Percentiles rank a stretch among this genome's conserved stretches.
Conservation (phyloP, 495 filamentous ascomycete species). For the Penicillium argentinense region DNA sequence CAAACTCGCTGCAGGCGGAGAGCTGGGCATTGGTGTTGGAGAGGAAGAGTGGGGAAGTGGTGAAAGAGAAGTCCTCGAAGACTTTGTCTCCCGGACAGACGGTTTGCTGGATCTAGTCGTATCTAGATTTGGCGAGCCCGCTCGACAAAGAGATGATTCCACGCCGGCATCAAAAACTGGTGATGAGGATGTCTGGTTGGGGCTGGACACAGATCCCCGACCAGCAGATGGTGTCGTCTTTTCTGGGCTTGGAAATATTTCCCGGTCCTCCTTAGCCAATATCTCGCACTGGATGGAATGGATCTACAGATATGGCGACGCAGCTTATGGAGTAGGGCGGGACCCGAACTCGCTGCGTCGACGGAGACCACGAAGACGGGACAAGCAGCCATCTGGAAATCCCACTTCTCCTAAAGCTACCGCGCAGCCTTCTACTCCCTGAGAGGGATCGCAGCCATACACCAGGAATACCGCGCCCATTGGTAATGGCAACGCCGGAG, state of each 20-base stretch:
- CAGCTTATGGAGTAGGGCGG: slow-evolving; percentile 77
- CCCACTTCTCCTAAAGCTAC: slow-evolving; percentile 4
- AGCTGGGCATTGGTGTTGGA: slow-evolving; percentile 89
- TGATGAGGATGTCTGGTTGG: slow-evolving; percentile 57
- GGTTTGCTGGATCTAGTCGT: slow-evolving; percentile 83
- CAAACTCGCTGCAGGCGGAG: slow-evolving; percentile 87
- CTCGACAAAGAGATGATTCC: slow-evolving; percentile 8
- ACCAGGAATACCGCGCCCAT: slow-evolving; percentile 47
- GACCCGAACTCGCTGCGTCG: slow-evolving; percentile 62
- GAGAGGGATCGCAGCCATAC: slow-evolving; percentile 26
- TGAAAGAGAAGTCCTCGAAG: slow-evolving; percentile 87
- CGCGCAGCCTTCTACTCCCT: slow-evolving; percentile 18
- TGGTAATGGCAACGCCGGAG: slow-evolving; percentile 32
- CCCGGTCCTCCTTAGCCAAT: slow-evolving; percentile 60
- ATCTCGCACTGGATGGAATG: slow-evolving; percentile 82
- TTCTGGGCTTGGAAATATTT: slow-evolving; percentile 69
- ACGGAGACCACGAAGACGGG: slow-evolving; percentile 35
- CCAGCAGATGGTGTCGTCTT: slow-evolving; percentile 83
- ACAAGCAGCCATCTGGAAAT: slow-evolving; percentile 8
- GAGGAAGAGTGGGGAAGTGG: slow-evolving; percentile 92
- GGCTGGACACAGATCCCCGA: slow-evolving; percentile 58
- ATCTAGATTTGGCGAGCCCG: slow-evolving; percentile 71
- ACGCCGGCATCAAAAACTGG: slow-evolving; percentile 3
- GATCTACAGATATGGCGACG: slow-evolving; percentile 72
- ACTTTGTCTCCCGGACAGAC: slow-evolving; percentile 62